Evolutionary conservation across 805 yeast species (phyloP).

Genomic region (Kodamaea laetipori): DNA sequence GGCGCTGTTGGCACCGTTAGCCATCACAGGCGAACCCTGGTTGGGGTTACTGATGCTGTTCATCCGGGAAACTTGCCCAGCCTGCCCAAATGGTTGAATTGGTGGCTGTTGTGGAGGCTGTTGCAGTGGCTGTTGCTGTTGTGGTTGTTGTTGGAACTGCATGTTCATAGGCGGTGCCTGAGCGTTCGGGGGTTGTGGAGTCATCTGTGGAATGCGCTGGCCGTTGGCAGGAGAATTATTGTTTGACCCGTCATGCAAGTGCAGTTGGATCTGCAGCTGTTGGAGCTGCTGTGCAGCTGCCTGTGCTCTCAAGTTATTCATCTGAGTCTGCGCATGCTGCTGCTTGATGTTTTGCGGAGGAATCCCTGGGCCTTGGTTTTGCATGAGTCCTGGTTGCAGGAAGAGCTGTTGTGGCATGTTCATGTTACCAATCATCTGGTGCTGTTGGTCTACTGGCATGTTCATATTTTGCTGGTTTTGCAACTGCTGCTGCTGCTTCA

Average conservation of each 20-base stretch:
- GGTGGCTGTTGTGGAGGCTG: no score
- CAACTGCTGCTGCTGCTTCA: slow-evolving; percentile 21
- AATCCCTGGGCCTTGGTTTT: slow-evolving; percentile 6
- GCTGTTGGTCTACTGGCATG: slow-evolving; percentile 7
- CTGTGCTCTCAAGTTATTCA: slow-evolving; percentile 53
- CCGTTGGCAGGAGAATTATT: slow-evolving; percentile 23
- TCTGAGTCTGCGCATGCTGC: slow-evolving; percentile 51
- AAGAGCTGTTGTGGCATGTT: slow-evolving; percentile 35
- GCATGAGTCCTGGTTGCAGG: slow-evolving; percentile 17
- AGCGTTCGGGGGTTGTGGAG: slow-evolving; percentile 20
- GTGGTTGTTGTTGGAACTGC: slow-evolving; percentile 13
- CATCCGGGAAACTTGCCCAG: slow-evolving; percentile 18
- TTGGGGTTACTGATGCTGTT: slow-evolving; percentile 17
- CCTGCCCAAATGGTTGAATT: slow-evolving; percentile 9
- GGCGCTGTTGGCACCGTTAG: neutral
- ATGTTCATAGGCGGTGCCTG: slow-evolving; percentile 15
- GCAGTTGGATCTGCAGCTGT: slow-evolving; percentile 16
- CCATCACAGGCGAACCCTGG: slow-evolving; percentile 9
- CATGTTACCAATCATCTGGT: slow-evolving; percentile 22
- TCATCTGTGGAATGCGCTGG: slow-evolving; percentile 18
- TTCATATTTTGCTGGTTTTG: slow-evolving; percentile 10
- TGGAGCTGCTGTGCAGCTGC: slow-evolving; percentile 23
- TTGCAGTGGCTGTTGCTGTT: slow-evolving; percentile 11
- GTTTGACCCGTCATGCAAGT: slow-evolving; percentile 18
- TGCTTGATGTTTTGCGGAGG: slow-evolving; percentile 36